A percentile compares a stretch with the other conserved stretches of the same genome.
Evolutionary conservation across 2,329 filamentous ascomycete genomes (phyloP).

Genomic region (Fusarium hostae): DNA sequence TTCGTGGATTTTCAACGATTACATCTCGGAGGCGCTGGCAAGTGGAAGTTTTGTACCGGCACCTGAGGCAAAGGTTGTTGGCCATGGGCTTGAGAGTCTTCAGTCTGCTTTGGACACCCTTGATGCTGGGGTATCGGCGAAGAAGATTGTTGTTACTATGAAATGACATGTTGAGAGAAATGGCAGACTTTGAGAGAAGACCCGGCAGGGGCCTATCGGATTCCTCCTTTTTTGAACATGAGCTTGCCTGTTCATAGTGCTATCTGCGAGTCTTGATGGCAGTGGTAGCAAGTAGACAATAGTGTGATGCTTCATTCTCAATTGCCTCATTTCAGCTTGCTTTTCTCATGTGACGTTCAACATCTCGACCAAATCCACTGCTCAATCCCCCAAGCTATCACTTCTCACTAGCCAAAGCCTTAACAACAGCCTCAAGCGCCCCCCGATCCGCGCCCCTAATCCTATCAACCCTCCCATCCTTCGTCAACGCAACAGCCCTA

Average conservation of each 20-base stretch:
- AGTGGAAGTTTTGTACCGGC: conserved; percentile 6
- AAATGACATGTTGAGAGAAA: not conserved
- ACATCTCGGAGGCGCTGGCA: not conserved
- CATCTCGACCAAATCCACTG: not conserved
- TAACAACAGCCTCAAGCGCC: conserved; percentile 44
- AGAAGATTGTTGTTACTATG: conserved; percentile 12
- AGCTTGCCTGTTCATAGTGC: not conserved
- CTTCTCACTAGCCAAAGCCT: conserved; percentile 34
- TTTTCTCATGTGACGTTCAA: not conserved
- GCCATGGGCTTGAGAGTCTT: conserved; percentile 1
- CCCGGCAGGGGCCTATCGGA: not conserved
- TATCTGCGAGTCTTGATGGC: no score
- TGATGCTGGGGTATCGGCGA: conserved; percentile 4
- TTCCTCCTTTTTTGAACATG: not conserved
- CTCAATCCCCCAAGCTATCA: no score
- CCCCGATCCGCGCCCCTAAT: conserved; percentile 46
- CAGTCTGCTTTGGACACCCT: conserved; percentile 2
- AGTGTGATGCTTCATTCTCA: not conserved
- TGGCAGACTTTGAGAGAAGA: not conserved
- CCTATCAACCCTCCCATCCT: conserved; percentile 46
- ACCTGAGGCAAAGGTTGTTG: not conserved
- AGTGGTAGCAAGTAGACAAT: not conserved
- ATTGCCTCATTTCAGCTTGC: no score
- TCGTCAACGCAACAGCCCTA: conserved; percentile 38
- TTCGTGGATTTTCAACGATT: conserved; percentile 4